Evolutionary conservation across 345 rosid genomes (phyloP), one percentile per base, ranked within the genome.

Genomic region (Gossypium ekmanianum): DNA sequence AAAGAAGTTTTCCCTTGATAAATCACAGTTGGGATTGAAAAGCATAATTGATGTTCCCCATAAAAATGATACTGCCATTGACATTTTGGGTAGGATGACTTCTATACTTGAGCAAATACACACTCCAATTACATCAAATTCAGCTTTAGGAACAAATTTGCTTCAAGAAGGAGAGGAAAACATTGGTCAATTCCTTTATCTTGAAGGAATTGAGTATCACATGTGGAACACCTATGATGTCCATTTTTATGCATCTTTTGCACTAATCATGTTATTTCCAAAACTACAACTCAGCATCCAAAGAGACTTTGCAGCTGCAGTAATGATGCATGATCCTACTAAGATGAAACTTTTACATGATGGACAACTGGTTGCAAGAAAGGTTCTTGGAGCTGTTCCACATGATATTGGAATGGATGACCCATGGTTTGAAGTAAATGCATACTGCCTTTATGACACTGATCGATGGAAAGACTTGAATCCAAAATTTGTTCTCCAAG

Each of bases 221-320:
- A 92, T 94, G 98, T 94, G 98, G 98, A 92, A 93, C 84, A 94
- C 98, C 27, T 94, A 93, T 41, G 98, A 94, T 74, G 98, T 94
- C 73, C 98, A 94, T 77, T 94, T 94, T 81, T 94, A 92, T 61
- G 84, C 98, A 3, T 94, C 98, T 45, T 94, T 91, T 78, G 95
- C 98, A 6, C 82, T 94, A 2, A 81, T 94, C 74, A 88, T 87
- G 97, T 85, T 94, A 56, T 94, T 92, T 80, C 98, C 98, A 7
- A 94, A 93, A 68, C 85, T 94, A 47, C 88, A 94, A 77, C 98
- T 92, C 77, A 93, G 98, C 72, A 81, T 94, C 81, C 98, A 94
- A 77, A 81, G 98, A 78, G 98, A 94, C 81, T 91, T 94, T 84
- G 94, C 98, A 4, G 91, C 95, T 52, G 96, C 98, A 0, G 98